Evolutionary conservation across 2,329 filamentous ascomycete species (phyloP), one percentile per base, ranked within the genome.

Genomic region (Botrytis aclada): DNA sequence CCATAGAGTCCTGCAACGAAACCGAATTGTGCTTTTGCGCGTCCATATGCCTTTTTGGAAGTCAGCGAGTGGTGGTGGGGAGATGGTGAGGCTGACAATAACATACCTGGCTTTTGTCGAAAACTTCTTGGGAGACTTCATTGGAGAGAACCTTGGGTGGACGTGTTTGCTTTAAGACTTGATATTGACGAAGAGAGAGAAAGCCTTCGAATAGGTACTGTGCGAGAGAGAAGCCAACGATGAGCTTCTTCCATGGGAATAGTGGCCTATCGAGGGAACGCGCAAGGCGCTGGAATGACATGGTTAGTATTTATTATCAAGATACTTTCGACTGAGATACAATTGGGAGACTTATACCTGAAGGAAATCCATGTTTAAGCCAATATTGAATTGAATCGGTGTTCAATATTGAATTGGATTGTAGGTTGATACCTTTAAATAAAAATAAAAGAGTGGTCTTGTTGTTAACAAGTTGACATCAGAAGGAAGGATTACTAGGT

Each of bases 231-330:
- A 99, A 99, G 80, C 94, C 93, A 78, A 98, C 88, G 80, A 99
- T 95, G 79, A 99, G 90, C 82, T 90, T 92, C 89, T 98, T 99
- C 96, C 96, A 99, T 72, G 96, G 95, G 85, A 98, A 97, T 81
- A 93, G 86, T 73, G 95, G 95, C 81, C 93, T 90, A 86, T 99
- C 96, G 80, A 98, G 91, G 83, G 92, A 90, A 83, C 89, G 89
- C 81, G 94, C 93, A 78, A 98, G 90, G 85, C 88, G 88, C 89
- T 91, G 80, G 65, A 71, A 65, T 56, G 25, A 41, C n/a, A 66
- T 69, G 63, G 80, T 74, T 79, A 77, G 69, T 74, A 70, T n/a
- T 72, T 25, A 20, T 60, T 18, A 25, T 60, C n/a, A 39, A 22
- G 45, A 63, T 32, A n/a, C 6, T n/a, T 29, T 16, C 18, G 66